Conservation (phyloP, 2,329 filamentous ascomycete species). For the Corynespora cassiicola region DNA sequence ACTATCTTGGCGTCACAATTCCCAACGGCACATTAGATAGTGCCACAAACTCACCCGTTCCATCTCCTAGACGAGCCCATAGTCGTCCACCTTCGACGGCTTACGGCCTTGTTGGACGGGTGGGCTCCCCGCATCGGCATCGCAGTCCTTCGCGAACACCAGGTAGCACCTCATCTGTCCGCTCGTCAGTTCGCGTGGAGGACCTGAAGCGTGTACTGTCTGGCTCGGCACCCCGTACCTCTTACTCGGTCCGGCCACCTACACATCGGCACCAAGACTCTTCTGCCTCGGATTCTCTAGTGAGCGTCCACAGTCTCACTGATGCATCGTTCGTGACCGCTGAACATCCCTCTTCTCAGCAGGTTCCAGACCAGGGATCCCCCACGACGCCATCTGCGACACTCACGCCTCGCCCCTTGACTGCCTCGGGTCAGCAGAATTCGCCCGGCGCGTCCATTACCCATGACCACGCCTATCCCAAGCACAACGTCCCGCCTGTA, state of each 20-base stretch:
- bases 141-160: slow-evolving; percentile 38
- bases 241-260: slow-evolving; percentile 32
- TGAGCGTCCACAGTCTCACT: slow-evolving; percentile 73
- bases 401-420: slow-evolving; percentile 24
- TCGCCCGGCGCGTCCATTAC: slow-evolving; percentile 9
- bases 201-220: slow-evolving; percentile 55
- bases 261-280: slow-evolving; percentile 45
- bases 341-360: slow-evolving; percentile 17
- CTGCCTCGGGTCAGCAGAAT: too few relatives aligned
- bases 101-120: slow-evolving; percentile 42
- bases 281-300: slow-evolving; percentile 70
- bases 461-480: slow-evolving; percentile 20
- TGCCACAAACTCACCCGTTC: slow-evolving; percentile 33
- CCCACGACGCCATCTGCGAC: slow-evolving; percentile 29
- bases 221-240: slow-evolving; percentile 41
- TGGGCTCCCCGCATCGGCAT: slow-evolving; percentile 33
- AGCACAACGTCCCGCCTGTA: slow-evolving; percentile 35
- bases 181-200: slow-evolving; percentile 50
- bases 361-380: slow-evolving; percentile 10
- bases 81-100: slow-evolving; percentile 40
- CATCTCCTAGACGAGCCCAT: slow-evolving; percentile 38
- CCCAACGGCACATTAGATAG: slow-evolving; percentile 44
- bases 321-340: slow-evolving; percentile 61
- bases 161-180: slow-evolving; percentile 43
- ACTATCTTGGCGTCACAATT: slow-evolving; percentile 64